Evolutionary conservation across 768 basidiomycete genomes (phyloP).

Genomic region (Tulasnella sp.): DNA sequence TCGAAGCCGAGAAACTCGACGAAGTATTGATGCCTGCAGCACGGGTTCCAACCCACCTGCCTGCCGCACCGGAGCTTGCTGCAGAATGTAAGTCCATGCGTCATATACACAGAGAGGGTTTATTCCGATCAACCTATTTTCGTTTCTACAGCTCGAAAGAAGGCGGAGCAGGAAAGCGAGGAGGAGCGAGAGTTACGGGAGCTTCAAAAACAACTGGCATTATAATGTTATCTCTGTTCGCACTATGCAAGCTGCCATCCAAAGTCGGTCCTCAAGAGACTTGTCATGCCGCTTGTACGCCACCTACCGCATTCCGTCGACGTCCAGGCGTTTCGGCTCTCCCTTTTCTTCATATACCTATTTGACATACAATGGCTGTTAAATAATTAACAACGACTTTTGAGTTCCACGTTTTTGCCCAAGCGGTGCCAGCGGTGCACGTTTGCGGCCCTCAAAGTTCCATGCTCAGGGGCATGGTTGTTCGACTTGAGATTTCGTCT

Average conservation of each 20-base stretch:
- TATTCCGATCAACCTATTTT: neutral
- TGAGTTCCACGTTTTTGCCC: neutral
- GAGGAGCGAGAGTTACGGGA: constrained; percentile 83
- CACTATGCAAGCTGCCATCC: neutral
- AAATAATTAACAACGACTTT: neutral
- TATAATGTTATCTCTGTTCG: constrained; percentile 35
- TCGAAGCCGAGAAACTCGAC: constrained; percentile 84
- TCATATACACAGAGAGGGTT: neutral
- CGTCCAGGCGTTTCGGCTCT: neutral
- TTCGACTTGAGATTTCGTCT: neutral
- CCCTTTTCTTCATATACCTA: neutral
- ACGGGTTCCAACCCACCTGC: constrained; percentile 77
- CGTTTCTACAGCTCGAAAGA: constrained; percentile 22
- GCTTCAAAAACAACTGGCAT: constrained; percentile 77
- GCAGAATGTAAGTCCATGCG: constrained; percentile 33
- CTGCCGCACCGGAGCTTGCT: constrained; percentile 37
- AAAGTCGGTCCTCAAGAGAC: neutral
- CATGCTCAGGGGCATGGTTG: neutral
- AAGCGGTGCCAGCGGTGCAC: neutral
- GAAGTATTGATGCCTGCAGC: constrained; percentile 77
- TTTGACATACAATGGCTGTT: neutral
- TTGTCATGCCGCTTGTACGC: neutral
- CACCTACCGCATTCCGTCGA: neutral
- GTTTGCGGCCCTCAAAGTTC: neutral
- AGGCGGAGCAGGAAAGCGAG: constrained; percentile 60